Conservation (phyloP, 306 rosid species). For the Abrus precatorius region DNA sequence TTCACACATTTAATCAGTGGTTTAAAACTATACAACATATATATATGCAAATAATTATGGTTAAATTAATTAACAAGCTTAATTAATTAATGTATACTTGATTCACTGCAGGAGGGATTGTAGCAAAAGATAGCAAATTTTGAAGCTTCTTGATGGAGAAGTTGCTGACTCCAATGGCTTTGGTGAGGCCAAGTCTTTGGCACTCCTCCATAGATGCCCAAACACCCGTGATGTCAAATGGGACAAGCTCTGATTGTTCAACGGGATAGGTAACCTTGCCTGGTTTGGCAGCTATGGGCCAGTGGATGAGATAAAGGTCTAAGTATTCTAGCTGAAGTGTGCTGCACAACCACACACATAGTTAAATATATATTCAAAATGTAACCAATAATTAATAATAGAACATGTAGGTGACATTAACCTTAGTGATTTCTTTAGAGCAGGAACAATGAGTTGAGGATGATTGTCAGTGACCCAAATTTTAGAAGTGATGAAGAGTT, state of each 20-base stretch:
- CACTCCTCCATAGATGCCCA: slow-evolving; percentile 86
- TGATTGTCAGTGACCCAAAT: slow-evolving; percentile 63
- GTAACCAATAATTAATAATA: neutral
- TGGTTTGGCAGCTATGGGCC: slow-evolving; percentile 57
- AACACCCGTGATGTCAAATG: slow-evolving; percentile 69
- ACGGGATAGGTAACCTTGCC: slow-evolving; percentile 60
- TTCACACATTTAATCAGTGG: too few relatives aligned
- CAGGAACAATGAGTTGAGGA: slow-evolving; percentile 53
- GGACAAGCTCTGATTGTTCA: slow-evolving; percentile 50
- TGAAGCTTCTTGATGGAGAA: slow-evolving; percentile 77
- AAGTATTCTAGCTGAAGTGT: slow-evolving; percentile 57
- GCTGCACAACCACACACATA: slow-evolving; percentile 35
- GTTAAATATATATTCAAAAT: too few relatives aligned
- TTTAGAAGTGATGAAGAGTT: slow-evolving; percentile 60
- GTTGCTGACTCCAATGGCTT: slow-evolving; percentile 84
- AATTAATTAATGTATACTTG: slow-evolving; percentile 53
- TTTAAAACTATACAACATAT: too few relatives aligned
- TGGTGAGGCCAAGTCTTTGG: slow-evolving; percentile 80
- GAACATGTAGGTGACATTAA: neutral
- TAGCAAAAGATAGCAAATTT: slow-evolving; percentile 65
- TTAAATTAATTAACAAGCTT: too few relatives aligned
- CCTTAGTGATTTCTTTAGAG: slow-evolving; percentile 52
- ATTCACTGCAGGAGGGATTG: slow-evolving; percentile 74
- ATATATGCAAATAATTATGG: too few relatives aligned
- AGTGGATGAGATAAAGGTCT: slow-evolving; percentile 55